Base-by-base conservation (phyloP, 2,329 filamentous ascomycete genomes). In the Hymenoscyphus repandus region DNA sequence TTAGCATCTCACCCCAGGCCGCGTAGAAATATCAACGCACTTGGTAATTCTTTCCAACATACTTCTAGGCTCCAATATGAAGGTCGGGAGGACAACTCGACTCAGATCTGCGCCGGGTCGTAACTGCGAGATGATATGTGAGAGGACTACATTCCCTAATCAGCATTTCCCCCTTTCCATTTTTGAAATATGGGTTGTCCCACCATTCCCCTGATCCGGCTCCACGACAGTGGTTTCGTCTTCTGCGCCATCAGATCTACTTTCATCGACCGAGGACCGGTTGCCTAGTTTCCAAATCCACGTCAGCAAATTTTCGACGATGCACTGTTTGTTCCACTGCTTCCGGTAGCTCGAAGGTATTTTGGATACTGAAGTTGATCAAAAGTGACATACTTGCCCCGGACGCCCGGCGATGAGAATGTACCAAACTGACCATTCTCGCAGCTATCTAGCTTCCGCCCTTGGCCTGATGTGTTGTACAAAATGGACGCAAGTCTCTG, bases 21-120 rank as follows among this genome's bases (percentile, higher is more conserved):
- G 30, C 6, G 17, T 6, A 42, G 27, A 30, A 22, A 6, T 33
- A 41, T 47, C 37, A 12, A 74, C 83, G 60, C 74, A 96, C 91
- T 99, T 99, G 65, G 93, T 99, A 68, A 99, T 99, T 62, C 93
- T 83, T 73, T 99, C 93, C 63, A 99, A 75, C 93, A 99, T 99
- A 62, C 91, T 96, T 65, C 91, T 85, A 20, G 93, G 93, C 70
- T 99, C 93, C 62, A 99, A 82, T 64, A 99, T 99, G 69, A 99
- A 99, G 43, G 93, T 99, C 37, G 93, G 93, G 50, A 99, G 77
- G 33, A 93, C 92, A 56, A 99, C 91, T 62, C 92, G 83, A 71
- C 90, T 96, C 62, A 99, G 76, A 69, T 99, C 93, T 63, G 93
- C 93, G 58, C 93, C 93, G 11, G 93, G 93, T 56, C 93, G 87